Evolutionary conservation across 2,329 filamentous ascomycete genomes (phyloP), one percentile per base, ranked within the genome.

Genomic region (Alternaria metachromatica): DNA sequence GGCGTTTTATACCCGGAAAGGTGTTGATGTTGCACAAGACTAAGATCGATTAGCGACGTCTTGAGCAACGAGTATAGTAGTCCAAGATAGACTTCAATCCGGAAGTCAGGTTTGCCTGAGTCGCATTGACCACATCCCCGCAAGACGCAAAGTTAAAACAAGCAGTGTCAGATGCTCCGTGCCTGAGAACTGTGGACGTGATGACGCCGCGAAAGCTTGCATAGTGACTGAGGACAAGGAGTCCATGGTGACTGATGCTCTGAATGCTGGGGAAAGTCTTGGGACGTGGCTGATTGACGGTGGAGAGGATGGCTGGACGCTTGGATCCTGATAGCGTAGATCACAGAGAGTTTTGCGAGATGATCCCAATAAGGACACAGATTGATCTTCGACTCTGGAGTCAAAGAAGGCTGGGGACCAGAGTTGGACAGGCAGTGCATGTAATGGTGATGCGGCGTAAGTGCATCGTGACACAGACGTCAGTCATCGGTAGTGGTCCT

Each of bases 121-220:
- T 58, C 43, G 65, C 60, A 68, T 64, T 66, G 55, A 65, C 23
- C 30, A 28, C 7, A 57, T 37, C 37, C 53, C 37, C 50, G 45
- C 44, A 33, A 41, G 50, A 53, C 37, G 18, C 33, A 58, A 51
- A 56, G 50, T 26, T 64, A 61, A 64, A 66, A 66, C 66, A 23
- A 30, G 49, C 50, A 62, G 8, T 37, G 63, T 66, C 63, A 23
- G 66, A 66, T 55, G 48, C 20, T 37, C 18, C 26, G 55, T 25
- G 46, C 45, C 43, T 58, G 12, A 15, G 37, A 30, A 37, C 15
- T 49, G 18, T 30, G 20, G 30, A 48, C 37, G n/a, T 20, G 8
- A 26, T 33, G 59, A 48, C 33, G 10, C 25, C 9, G 30, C 20
- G 28, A 18, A 49, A 45, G 26, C 45, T 60, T 58, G 48, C 55